These are phyloP conservation scores for Solanum clarkiae DNA, from an alignment of 257 asterid genomes.

Conservation along the genomic window DNA sequence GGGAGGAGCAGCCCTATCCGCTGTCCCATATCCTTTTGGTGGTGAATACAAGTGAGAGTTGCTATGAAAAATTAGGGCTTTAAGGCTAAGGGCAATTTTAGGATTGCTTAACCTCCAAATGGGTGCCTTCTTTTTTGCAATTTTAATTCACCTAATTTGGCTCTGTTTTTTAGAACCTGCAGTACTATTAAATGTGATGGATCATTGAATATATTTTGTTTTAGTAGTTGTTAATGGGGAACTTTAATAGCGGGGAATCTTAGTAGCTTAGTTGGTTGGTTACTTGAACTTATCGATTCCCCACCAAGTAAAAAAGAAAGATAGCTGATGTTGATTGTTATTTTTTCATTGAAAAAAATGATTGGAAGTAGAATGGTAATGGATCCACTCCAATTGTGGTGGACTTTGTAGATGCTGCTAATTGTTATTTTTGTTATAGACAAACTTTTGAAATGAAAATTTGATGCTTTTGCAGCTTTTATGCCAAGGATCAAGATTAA, in stretches of 20 bases:
- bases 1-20: no score
- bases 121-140: not conserved
- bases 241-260: not conserved
- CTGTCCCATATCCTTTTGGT: no score
- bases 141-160: not conserved
- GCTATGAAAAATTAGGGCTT: not conserved
- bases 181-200: not conserved
- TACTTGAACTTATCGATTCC: not conserved
- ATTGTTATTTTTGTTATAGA: not conserved
- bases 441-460: not conserved
- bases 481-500: conserved; percentile 61
- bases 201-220: not conserved
- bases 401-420: not conserved
- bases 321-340: not conserved
- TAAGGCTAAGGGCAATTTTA: not conserved
- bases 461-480: conserved; percentile 41
- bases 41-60: not conserved
- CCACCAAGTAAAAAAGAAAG: not conserved
- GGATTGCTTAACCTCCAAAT: not conserved
- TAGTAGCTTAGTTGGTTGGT: not conserved
- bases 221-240: not conserved
- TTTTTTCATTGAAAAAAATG: no score
- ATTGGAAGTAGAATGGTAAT: no score
- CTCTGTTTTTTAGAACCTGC: not conserved
- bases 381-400: not conserved